Percentiles rank a stretch among this genome's conserved stretches.
phyloP scores from a whole-genome alignment of 176 grass and related monocot genomes.

The Puya raimondii region DNA sequence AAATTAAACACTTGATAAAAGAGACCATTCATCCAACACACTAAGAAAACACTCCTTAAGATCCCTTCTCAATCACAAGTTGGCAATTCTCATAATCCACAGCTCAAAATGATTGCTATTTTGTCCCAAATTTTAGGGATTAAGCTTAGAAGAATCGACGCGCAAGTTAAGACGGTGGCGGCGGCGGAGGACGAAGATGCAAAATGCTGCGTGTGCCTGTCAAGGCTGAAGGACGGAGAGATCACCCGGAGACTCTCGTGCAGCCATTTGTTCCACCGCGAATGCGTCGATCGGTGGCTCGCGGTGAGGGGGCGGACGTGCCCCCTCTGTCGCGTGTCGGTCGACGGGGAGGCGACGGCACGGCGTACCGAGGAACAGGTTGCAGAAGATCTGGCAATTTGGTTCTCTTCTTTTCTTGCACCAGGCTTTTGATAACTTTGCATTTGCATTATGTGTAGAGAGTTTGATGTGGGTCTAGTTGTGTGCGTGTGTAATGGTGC shows the following conservation, averaged over 20 bases:
- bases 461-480: no score
- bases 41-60: not conserved
- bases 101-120: constrained; percentile 28
- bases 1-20: constrained; percentile 5
- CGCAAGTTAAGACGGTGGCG: not conserved
- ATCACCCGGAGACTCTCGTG: constrained; percentile 48
- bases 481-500: no score
- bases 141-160: not conserved
- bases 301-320: constrained; percentile 52
- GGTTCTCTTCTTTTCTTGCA: constrained; percentile 77
- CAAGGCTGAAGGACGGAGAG: constrained; percentile 34
- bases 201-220: constrained; percentile 63
- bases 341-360: constrained; percentile 11
- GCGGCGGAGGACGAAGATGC: not conserved
- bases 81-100: constrained; percentile 13
- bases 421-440: constrained; percentile 13
- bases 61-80: constrained; percentile 1
- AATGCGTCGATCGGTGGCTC: constrained; percentile 63
- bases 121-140: constrained; percentile 22
- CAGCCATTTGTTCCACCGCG: constrained; percentile 59
- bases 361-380: constrained; percentile 31
- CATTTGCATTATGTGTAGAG: no score
- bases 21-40: not conserved
- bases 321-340: constrained; percentile 57
- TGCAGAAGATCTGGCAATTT: constrained; percentile 61